Conservation (phyloP, 2,329 filamentous ascomycete genomes). For the Phialophora chinensis region DNA sequence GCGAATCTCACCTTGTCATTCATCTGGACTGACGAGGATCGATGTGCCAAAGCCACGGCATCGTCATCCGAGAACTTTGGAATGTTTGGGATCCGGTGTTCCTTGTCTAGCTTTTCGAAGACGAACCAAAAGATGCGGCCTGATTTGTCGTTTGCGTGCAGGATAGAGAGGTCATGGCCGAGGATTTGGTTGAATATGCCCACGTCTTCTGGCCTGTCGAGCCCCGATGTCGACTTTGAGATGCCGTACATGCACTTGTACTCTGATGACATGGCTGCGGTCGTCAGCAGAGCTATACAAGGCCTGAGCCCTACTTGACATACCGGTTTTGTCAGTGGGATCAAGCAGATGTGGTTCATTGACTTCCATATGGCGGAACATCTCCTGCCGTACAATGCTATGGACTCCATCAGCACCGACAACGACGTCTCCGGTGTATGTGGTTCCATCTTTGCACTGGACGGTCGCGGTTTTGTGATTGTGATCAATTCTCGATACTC, state of each 20-base stretch:
- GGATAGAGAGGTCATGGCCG: slow-evolving; percentile 31
- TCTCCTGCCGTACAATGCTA: slow-evolving; percentile 46
- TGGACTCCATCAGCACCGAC: slow-evolving; percentile 55
- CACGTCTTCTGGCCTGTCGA: slow-evolving; percentile 28
- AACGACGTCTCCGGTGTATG: slow-evolving; percentile 46
- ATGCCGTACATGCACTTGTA: slow-evolving; percentile 45
- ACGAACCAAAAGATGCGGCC: slow-evolving; percentile 42
- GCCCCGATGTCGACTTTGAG: slow-evolving; percentile 28
- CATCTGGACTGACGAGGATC: slow-evolving; percentile 31
- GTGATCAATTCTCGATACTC: slow-evolving; percentile 19
- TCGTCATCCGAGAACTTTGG: slow-evolving; percentile 40
- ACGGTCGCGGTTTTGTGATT: slow-evolving; percentile 41
- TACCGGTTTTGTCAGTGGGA: slow-evolving; percentile 14
- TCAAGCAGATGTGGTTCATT: slow-evolving; percentile 19
- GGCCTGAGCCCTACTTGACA: background rate
- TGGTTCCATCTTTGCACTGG: slow-evolving; percentile 45
- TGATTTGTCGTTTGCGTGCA: slow-evolving; percentile 38
- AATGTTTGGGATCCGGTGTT: slow-evolving; percentile 37
- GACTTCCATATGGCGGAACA: slow-evolving; percentile 42
- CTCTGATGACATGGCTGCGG: slow-evolving; percentile 38
- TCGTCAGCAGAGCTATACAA: background rate
- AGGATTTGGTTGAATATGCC: slow-evolving; percentile 37
- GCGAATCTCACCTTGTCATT: slow-evolving; percentile 34
- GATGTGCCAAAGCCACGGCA: slow-evolving; percentile 26
- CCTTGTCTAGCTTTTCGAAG: slow-evolving; percentile 39